Base-by-base conservation (phyloP, 2,329 filamentous ascomycete species). In the Emmonsia crescens region DNA sequence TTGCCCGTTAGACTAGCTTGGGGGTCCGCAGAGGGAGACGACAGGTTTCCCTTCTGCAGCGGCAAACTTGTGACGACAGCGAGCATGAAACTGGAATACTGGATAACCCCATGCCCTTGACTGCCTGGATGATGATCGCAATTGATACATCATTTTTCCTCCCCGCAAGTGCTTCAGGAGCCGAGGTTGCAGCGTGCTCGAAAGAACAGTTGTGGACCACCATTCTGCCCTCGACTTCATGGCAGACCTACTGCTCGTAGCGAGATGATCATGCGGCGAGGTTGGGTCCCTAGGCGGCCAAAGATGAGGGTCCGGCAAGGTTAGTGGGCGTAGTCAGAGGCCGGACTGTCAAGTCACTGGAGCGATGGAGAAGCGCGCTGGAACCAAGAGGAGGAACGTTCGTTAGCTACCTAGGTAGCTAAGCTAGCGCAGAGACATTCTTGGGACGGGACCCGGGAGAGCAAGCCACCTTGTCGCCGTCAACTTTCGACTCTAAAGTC, bases 391-490 rank as follows among this genome's bases (percentile, higher is more conserved):
- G 49, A 33, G 49, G 5, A 33, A 8, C 4, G 3, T 33, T 33
- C 24, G 16, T 40, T 40, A 21, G 55, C n/a, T n/a, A n/a, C n/a
- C n/a, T n/a, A n/a, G n/a, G n/a, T n/a, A n/a, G n/a, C 40, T 24
- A 24, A 55, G 33, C 29, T 57, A 57, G 55, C 29, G 55, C 40
- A 46, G 55, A 46, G 55, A 24, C 14, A 33, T 57, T 21, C 55
- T 44, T 57, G 55, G 55, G 55, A 57, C 55, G 55, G 55, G 55
- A n/a, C 10, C 27, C 55, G 55, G 55, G 55, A 57, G 33, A 57
- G 55, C 38, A 36, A 46, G 55, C 55, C 55, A 57, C 38, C 46
- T 46, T 27, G 38, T 31, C 52, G 31, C 52, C 31, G 33, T 55
- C 52, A 36, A 55, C 46, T 27, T 27, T 49, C 46, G 24, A 49